phyloP scores from a whole-genome alignment of 2,329 filamentous ascomycete genomes.

The Aspergillus niger region DNA sequence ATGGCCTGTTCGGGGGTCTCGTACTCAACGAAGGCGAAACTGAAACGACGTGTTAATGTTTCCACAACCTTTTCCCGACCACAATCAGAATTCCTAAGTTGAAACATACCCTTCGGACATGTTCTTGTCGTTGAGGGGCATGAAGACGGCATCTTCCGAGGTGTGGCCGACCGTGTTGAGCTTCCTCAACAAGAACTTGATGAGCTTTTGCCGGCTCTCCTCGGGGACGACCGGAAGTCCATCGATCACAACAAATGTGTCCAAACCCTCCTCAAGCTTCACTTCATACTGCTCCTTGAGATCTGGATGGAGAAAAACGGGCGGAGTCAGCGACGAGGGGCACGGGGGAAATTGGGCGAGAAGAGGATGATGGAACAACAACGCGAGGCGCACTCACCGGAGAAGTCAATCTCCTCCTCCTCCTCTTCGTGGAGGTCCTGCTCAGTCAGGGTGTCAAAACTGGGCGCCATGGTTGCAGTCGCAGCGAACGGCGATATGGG shows the following conservation, averaged over 20 bases:
- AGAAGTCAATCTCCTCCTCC: conserved; percentile 92
- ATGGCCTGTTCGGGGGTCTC: conserved; percentile 85
- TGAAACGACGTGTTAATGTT: conserved; percentile 42
- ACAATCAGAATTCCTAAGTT: conserved; percentile 3
- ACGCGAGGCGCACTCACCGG: conserved; percentile 49
- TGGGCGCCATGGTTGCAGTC: conserved; percentile 76
- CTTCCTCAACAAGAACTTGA: conserved; percentile 96
- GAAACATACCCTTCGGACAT: conserved; percentile 76
- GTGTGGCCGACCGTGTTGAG: conserved; percentile 82
- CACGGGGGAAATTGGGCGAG: conserved; percentile 13
- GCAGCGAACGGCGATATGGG: conserved; percentile 27
- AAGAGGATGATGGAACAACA: conserved; percentile 13
- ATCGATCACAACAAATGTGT: conserved; percentile 95
- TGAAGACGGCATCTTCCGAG: conserved; percentile 83
- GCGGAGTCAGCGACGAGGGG: conserved; percentile 32
- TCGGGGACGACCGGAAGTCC: conserved; percentile 86
- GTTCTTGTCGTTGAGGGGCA: conserved; percentile 87
- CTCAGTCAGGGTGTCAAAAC: conserved; percentile 89
- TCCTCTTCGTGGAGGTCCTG: conserved; percentile 89
- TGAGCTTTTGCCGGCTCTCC: conserved; percentile 88
- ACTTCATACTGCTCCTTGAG: conserved; percentile 94
- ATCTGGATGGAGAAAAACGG: conserved; percentile 53
- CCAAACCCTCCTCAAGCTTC: conserved; percentile 90
- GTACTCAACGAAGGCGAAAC: conserved; percentile 97
- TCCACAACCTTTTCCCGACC: conserved; percentile 4